Evolutionary conservation across 2,329 filamentous ascomycete genomes (phyloP).

Genomic region (Teratosphaeria zuluensis): DNA sequence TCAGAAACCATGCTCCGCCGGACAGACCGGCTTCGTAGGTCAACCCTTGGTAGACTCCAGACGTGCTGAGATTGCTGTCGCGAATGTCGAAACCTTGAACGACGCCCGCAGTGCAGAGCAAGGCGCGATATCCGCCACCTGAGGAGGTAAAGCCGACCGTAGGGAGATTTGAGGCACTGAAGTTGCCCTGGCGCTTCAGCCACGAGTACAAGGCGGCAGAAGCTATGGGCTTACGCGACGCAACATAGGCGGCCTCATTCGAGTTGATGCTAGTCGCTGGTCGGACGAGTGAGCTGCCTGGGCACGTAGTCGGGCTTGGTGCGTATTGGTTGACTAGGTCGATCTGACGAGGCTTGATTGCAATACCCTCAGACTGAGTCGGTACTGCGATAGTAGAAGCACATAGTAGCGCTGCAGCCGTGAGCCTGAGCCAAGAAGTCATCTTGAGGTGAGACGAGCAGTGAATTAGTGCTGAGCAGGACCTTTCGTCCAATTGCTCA

Average conservation of each 20-base stretch:
- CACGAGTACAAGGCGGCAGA: slow-evolving; percentile 30
- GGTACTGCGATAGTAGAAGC: slow-evolving; percentile 1
- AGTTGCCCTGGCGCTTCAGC: slow-evolving; percentile 29
- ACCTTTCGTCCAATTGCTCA: neutral
- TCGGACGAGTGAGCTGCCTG: slow-evolving; percentile 27
- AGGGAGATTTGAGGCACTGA: slow-evolving; percentile 29
- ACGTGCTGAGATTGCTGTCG: slow-evolving; percentile 30
- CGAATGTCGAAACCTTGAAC: slow-evolving; percentile 36
- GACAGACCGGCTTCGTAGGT: slow-evolving; percentile 40
- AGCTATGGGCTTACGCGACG: slow-evolving; percentile 30
- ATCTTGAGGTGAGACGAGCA: neutral
- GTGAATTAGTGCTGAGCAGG: neutral
- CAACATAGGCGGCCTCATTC: slow-evolving; percentile 31
- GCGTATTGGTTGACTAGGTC: slow-evolving; percentile 10
- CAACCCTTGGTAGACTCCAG: slow-evolving; percentile 36
- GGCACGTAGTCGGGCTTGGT: slow-evolving; percentile 30
- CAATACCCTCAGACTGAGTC: neutral
- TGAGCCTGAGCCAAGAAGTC: neutral
- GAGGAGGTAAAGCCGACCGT: slow-evolving; percentile 33
- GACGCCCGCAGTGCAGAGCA: slow-evolving; percentile 32
- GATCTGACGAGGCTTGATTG: neutral
- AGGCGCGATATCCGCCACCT: slow-evolving; percentile 35
- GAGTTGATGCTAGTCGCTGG: slow-evolving; percentile 27
- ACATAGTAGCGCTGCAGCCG: neutral
- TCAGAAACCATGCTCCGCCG: slow-evolving; percentile 37